phyloP scores from a whole-genome alignment of 2,329 filamentous ascomycete species.

The Blastomyces percursus region DNA sequence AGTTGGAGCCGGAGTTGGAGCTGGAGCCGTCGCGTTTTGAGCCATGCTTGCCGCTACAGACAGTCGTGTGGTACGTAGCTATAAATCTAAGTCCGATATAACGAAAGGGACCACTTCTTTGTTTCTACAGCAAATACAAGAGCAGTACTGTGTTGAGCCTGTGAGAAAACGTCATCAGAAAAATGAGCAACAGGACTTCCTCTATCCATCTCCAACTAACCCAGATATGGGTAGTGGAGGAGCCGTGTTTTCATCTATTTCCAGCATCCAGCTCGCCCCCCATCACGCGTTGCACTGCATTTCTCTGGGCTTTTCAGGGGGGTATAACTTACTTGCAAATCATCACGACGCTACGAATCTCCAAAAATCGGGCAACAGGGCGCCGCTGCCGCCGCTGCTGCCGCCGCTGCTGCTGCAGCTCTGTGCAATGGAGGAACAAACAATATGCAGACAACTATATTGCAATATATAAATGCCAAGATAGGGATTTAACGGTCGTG shows the following conservation, averaged over 20 bases:
- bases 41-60: not conserved
- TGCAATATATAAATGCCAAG: not conserved
- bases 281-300: not conserved
- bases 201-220: not conserved
- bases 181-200: not conserved
- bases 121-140: not conserved
- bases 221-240: not conserved
- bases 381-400: not conserved
- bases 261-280: not conserved
- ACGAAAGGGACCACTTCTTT: not conserved
- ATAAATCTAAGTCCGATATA: not conserved
- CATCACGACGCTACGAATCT: not conserved
- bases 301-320: not conserved
- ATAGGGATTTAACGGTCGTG: not conserved
- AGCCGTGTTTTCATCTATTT: not conserved
- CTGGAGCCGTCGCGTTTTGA: not conserved
- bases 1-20: no score
- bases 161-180: not conserved
- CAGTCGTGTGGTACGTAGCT: not conserved
- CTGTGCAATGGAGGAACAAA: not conserved
- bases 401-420: not conserved
- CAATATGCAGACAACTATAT: slow-evolving; percentile 1
- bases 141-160: not conserved
- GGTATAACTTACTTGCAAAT: not conserved
- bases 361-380: not conserved